Conservation (phyloP, 257 asterid species). For the Solanum phureja region DNA sequence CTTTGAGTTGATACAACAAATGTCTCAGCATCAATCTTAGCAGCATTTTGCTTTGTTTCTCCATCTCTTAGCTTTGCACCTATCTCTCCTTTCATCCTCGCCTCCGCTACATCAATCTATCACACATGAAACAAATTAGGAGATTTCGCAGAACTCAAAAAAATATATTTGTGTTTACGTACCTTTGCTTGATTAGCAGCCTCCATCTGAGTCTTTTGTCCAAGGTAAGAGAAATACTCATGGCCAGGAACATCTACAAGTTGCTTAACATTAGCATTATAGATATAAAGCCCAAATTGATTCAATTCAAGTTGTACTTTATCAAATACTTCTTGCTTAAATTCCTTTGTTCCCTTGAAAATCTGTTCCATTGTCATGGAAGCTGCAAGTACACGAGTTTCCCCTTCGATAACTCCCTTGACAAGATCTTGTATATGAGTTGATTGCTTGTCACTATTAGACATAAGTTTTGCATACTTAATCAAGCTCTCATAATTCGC, state of each 20-base stretch:
- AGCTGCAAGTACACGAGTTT: conserved; percentile 58
- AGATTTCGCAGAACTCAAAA: accelerated
- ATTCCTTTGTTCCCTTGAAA: conserved; percentile 47
- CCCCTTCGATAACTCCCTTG: conserved; percentile 66
- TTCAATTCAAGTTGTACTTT: conserved; percentile 57
- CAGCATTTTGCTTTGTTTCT: conserved; percentile 46
- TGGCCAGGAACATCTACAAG: conserved; percentile 59
- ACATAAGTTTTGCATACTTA: conserved; percentile 55
- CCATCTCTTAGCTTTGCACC: conserved; percentile 50
- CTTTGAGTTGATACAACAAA: conserved; percentile 31
- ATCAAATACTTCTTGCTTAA: conserved; percentile 49
- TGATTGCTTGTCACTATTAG: conserved; percentile 45
- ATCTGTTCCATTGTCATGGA: conserved; percentile 68
- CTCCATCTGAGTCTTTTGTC: conserved; percentile 65
- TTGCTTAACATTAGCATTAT: conserved; percentile 65
- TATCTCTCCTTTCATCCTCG: conserved; percentile 57
- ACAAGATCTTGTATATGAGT: conserved; percentile 44
- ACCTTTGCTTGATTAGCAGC: conserved; percentile 53
- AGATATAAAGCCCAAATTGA: conserved; percentile 51
- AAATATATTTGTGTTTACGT: background rate
- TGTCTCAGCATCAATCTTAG: conserved; percentile 57
- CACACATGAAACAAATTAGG: background rate
- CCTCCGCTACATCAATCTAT: conserved; percentile 41
- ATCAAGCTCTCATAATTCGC: conserved; percentile 10
- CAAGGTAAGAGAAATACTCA: conserved; percentile 58